phyloP scores from a whole-genome alignment of 768 basidiomycete species.

The Mycena albidolilacea region DNA sequence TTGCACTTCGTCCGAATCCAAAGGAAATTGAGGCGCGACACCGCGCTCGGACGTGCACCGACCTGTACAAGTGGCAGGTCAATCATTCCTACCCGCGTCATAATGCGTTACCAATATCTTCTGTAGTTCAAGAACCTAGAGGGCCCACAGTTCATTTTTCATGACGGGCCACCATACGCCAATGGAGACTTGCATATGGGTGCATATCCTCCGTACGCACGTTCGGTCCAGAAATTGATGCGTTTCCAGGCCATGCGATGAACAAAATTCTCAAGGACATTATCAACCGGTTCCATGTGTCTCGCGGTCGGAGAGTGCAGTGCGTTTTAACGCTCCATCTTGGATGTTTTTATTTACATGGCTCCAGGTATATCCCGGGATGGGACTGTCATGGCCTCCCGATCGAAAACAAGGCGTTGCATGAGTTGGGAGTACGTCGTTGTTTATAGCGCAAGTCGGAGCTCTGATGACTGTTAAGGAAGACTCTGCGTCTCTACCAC shows the following conservation, averaged over 20 bases:
- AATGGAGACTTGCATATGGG: slow-evolving; percentile 98
- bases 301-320: slow-evolving; percentile 85
- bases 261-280: slow-evolving; percentile 98
- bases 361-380: slow-evolving; percentile 87
- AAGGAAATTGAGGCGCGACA: slow-evolving; percentile 73
- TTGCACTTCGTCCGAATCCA: slow-evolving; percentile 81
- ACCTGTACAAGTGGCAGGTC: slow-evolving; percentile 87
- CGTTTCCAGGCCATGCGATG: slow-evolving; percentile 84
- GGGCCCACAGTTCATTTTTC: slow-evolving; percentile 85
- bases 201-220: slow-evolving; percentile 49
- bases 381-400: slow-evolving; percentile 99
- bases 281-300: slow-evolving; percentile 90
- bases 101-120: slow-evolving; percentile 17
- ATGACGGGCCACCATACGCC: slow-evolving; percentile 98
- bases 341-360: slow-evolving; percentile 18
- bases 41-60: slow-evolving; percentile 75
- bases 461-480: slow-evolving; percentile 40
- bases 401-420: slow-evolving; percentile 94
- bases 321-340: slow-evolving; percentile 54
- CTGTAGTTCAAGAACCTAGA: slow-evolving; percentile 74
- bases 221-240: slow-evolving; percentile 11
- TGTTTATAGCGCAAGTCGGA: not conserved
- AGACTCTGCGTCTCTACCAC: slow-evolving; percentile 69
- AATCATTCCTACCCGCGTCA: slow-evolving; percentile 9
- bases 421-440: slow-evolving; percentile 74